A percentile compares a stretch with the other conserved stretches of the same genome.
These are phyloP conservation scores for Trifolium dubium DNA, from an alignment of 306 rosid genomes.

Conservation along the genomic window DNA sequence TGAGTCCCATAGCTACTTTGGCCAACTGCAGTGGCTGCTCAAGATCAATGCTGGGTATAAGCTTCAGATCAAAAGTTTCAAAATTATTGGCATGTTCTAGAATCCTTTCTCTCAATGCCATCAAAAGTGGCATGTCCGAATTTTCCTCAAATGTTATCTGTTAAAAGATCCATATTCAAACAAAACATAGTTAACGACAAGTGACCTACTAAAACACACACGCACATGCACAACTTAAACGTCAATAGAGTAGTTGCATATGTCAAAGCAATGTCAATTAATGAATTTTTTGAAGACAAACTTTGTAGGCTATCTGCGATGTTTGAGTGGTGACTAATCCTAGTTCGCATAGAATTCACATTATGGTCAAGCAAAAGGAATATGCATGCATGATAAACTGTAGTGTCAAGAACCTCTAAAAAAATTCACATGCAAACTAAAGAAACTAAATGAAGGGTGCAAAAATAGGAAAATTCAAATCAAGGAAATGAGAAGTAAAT, in stretches of 20 bases:
- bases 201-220: slow-evolving; percentile 11
- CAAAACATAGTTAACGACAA: slow-evolving; percentile 34
- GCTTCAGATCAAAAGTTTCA: slow-evolving; percentile 72
- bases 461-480: background rate
- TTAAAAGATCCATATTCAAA: slow-evolving; percentile 43
- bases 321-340: slow-evolving; percentile 14
- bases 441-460: slow-evolving; percentile 1
- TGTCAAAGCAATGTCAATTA: slow-evolving; percentile 16
- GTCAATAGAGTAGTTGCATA: slow-evolving; percentile 3
- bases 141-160: slow-evolving; percentile 70
- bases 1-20: slow-evolving; percentile 82
- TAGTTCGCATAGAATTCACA: slow-evolving; percentile 26
- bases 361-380: slow-evolving; percentile 17
- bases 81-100: slow-evolving; percentile 69
- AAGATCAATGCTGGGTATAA: slow-evolving; percentile 64
- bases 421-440: background rate
- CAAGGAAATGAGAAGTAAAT: slow-evolving; percentile 5
- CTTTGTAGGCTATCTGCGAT: no score
- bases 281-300: no score
- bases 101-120: slow-evolving; percentile 82
- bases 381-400: background rate
- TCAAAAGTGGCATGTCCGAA: slow-evolving; percentile 69
- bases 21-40: slow-evolving; percentile 80
- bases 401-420: slow-evolving; percentile 12
- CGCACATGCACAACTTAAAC: background rate